phyloP scores from a whole-genome alignment of 2,329 filamentous ascomycete species.

The Colletotrichum siamense region DNA sequence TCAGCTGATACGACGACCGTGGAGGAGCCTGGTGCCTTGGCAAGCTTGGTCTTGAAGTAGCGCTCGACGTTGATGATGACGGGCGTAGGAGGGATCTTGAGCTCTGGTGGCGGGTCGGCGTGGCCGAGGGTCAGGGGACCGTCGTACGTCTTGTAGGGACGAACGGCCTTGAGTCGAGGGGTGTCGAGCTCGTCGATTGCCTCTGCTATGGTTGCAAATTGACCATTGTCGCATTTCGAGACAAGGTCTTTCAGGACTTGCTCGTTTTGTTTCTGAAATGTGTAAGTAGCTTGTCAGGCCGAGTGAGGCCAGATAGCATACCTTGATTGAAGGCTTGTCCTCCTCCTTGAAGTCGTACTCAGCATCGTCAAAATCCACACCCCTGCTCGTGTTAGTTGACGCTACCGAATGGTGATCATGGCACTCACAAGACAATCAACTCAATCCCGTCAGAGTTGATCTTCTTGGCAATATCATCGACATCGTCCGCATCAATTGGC shows the following conservation, averaged over 20 bases:
- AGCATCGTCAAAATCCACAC: constrained; percentile 90
- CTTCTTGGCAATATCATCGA: constrained; percentile 73
- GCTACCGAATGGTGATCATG: background rate
- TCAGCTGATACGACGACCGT: constrained; percentile 71
- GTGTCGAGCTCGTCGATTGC: constrained; percentile 81
- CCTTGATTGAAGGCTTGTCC: constrained; percentile 76
- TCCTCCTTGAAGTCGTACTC: constrained; percentile 95
- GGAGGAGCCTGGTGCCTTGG: constrained; percentile 76
- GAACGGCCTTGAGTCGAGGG: constrained; percentile 78
- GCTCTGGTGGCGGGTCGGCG: constrained; percentile 17
- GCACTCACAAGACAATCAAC: constrained; percentile 75
- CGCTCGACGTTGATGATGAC: constrained; percentile 87
- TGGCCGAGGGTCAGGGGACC: constrained; percentile 83
- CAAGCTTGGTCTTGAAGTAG: constrained; percentile 85
- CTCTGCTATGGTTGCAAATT: constrained; percentile 84
- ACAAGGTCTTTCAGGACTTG: constrained; percentile 66
- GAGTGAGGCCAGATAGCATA: constrained; percentile 31
- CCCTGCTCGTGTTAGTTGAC: constrained; percentile 44
- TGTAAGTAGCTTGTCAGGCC: background rate
- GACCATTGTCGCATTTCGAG: constrained; percentile 69
- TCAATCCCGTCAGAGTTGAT: constrained; percentile 80
- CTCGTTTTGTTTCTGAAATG: constrained; percentile 72
- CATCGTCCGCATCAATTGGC: constrained; percentile 72
- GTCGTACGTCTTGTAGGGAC: constrained; percentile 79
- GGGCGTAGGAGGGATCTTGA: constrained; percentile 72